phyloP scores from a whole-genome alignment of 805 yeast species.

The Pichia membranifaciens region DNA sequence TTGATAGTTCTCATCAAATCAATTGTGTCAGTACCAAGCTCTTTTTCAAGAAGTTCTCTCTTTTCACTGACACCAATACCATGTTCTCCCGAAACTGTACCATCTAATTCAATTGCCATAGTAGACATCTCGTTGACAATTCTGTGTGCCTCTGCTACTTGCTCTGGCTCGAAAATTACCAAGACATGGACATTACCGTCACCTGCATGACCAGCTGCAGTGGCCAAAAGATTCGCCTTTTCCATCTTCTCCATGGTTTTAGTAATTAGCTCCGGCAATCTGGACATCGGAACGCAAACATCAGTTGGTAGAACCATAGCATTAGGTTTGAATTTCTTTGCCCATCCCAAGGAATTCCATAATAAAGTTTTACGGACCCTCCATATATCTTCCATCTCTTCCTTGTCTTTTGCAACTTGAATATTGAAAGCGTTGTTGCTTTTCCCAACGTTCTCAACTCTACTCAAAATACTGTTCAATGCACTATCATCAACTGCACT shows the following conservation, averaged over 20 bases:
- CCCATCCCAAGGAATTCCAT: conserved; percentile 65
- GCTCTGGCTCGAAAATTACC: conserved; percentile 51
- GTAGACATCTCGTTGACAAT: conserved; percentile 58
- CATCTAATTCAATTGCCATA: conserved; percentile 63
- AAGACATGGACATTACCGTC: conserved; percentile 78
- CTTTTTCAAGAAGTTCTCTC: conserved; percentile 51
- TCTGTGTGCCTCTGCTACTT: conserved; percentile 39
- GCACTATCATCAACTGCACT: conserved; percentile 41
- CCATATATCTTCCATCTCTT: conserved; percentile 65
- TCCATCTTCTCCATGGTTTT: conserved; percentile 57
- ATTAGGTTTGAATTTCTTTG: conserved; percentile 39
- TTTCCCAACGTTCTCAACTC: conserved; percentile 46
- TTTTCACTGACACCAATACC: conserved; percentile 77
- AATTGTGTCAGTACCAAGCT: conserved; percentile 63
- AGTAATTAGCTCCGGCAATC: conserved; percentile 54
- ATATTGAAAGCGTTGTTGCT: conserved; percentile 49
- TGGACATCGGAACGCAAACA: conserved; percentile 76
- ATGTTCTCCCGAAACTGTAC: conserved; percentile 85
- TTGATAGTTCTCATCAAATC: conserved; percentile 70
- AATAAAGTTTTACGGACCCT: conserved; percentile 67
- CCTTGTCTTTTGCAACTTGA: conserved; percentile 55
- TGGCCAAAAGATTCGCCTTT: conserved; percentile 44
- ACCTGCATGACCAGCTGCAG: conserved; percentile 76
- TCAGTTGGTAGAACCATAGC: conserved; percentile 67
- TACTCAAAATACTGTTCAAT: conserved; percentile 38